Percentiles rank a stretch among this genome's conserved stretches.
Conservation (phyloP, 805 yeast species). For the Wickerhamiella occidentalis region DNA sequence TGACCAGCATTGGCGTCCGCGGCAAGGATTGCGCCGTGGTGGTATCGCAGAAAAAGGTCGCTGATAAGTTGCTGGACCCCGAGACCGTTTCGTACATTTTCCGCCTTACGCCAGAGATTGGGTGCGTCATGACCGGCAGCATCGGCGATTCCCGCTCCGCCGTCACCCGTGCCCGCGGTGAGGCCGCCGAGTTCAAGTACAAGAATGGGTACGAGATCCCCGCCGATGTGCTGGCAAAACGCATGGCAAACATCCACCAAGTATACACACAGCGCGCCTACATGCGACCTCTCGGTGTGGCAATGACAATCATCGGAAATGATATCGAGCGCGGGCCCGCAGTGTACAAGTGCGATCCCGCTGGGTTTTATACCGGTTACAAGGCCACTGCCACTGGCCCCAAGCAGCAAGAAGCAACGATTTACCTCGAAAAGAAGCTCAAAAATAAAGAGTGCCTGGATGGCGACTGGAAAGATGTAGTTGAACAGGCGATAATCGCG, state of each 20-base stretch:
- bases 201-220: constrained; percentile 97
- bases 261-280: constrained; percentile 95
- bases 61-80: constrained; percentile 87
- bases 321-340: constrained; percentile 88
- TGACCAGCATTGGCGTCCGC: constrained; percentile 76
- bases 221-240: constrained; percentile 77
- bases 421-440: constrained; percentile 78
- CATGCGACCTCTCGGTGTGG: constrained; percentile 96
- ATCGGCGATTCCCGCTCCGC: constrained; percentile 84
- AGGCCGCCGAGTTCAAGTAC: constrained; percentile 89
- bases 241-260: constrained; percentile 93
- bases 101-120: constrained; percentile 66
- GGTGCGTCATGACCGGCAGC: constrained; percentile 88
- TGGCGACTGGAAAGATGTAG: constrained; percentile 82
- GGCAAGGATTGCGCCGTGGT: constrained; percentile 82
- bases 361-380: constrained; percentile 85
- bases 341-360: constrained; percentile 90
- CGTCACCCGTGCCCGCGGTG: constrained; percentile 83
- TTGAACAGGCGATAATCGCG: constrained; percentile 78
- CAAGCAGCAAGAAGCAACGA: constrained; percentile 89
- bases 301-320: constrained; percentile 73
- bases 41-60: constrained; percentile 89
- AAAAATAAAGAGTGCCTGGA: constrained; percentile 57
- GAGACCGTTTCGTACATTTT: constrained; percentile 77
- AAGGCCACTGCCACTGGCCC: constrained; percentile 94